Base-by-base conservation (phyloP, 768 basidiomycete species). In the Cystofilobasidium macerans region DNA sequence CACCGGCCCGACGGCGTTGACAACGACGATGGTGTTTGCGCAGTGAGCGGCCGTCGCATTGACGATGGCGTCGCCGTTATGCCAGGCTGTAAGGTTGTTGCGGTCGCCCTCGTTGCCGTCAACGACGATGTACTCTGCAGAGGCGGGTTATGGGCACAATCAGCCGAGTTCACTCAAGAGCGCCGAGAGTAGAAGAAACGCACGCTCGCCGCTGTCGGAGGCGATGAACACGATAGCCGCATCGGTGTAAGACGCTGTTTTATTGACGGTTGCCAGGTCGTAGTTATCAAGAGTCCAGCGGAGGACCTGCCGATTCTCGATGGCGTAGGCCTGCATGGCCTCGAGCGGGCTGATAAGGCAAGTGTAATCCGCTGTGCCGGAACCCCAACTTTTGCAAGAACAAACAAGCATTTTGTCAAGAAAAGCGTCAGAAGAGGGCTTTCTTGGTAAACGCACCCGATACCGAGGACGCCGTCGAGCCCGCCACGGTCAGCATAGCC, bases 191-290 rank as follows among this genome's bases (percentile, higher is more conserved):
- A n/a, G n/a, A n/a, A n/a, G n/a, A n/a, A n/a, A n/a, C n/a, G n/a
- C n/a, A n/a, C 78, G 82, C 77, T 93, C 91, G 28, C 91, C 91
- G 8, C 88, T 89, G 73, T 92, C 86, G 2, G 87, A 80, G 69
- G 85, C 84, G 69, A 90, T 80, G 75, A 91, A 90, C 24, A 73
- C 73, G 36, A 73, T 47, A 0, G 73, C 73, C 18, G 65, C 71
- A 38, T 71, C 70, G 24, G 62, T 66, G 33, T 64, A 42, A 4
- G 18, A 26, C 3, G 71, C 72, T 6, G 71, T 69, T 11, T 53
- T 11, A 8, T 56, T 80, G 11, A 84, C 85, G 0, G 75, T 72
- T 0, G 69, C 71, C 26, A 84, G 79, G 72, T 91, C 78, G 72
- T 81, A 89, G 74, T 91, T 83, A 64, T 88, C 36, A 61, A 67